These are phyloP conservation scores for Daldinia vernicosa DNA, from an alignment of 495 filamentous ascomycete genomes.

Conservation along the genomic window DNA sequence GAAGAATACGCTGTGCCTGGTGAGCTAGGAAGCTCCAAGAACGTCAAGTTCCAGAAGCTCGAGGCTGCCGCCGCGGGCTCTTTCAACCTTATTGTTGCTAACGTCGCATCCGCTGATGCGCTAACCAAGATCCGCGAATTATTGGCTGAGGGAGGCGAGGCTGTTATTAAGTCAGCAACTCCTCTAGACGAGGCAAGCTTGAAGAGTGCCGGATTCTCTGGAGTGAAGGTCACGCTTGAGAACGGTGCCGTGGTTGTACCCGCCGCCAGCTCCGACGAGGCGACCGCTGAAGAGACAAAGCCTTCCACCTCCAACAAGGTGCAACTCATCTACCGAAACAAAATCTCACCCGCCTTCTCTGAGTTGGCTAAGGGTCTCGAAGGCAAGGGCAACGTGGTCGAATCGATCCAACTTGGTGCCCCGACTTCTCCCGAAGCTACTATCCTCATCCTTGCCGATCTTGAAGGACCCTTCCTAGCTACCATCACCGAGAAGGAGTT, in stretches of 20 bases:
- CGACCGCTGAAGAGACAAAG: constrained; percentile 1
- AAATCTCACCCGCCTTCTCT: neutral
- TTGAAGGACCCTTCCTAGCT: constrained; percentile 26
- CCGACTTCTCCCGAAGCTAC: neutral
- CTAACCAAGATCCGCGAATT: constrained; percentile 4
- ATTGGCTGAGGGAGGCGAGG: neutral
- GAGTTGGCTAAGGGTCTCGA: constrained; percentile 7
- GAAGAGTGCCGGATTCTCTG: constrained; percentile 2
- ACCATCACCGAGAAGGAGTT: constrained; percentile 39
- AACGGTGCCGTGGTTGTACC: neutral
- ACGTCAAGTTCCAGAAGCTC: neutral
- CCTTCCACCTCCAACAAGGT: neutral
- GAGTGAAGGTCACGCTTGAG: neutral
- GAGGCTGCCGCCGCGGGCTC: constrained; percentile 1
- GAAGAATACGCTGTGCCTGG: neutral
- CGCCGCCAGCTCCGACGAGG: neutral
- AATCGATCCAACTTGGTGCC: constrained; percentile 21
- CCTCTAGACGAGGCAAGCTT: neutral
- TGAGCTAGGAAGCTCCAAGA: constrained; percentile 4
- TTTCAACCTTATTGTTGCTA: neutral
- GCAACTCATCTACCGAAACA: constrained; percentile 10
- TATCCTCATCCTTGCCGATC: constrained; percentile 43
- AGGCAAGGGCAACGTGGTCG: constrained; percentile 8
- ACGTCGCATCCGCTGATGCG: neutral
- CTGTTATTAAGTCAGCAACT: neutral